Evolutionary conservation across 805 yeast species (phyloP).

Genomic region (Starmerella potacharoeniae): DNA sequence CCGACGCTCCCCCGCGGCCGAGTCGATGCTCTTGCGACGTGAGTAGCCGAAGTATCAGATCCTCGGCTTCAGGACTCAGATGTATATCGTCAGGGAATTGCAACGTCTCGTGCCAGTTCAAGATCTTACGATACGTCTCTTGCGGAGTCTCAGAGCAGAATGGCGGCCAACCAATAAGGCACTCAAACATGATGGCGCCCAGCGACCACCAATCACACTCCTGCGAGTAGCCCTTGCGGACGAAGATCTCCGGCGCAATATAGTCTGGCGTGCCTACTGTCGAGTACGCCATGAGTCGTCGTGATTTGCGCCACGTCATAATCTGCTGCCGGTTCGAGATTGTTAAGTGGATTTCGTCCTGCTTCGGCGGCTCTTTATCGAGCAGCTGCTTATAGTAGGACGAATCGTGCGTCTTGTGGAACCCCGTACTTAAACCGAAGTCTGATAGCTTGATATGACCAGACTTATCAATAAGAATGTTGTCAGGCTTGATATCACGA

Average conservation of each 20-base stretch:
- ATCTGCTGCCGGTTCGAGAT: constrained; percentile 91
- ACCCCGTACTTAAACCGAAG: constrained; percentile 79
- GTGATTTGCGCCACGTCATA: constrained; percentile 89
- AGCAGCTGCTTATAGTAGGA: constrained; percentile 72
- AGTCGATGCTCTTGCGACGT: constrained; percentile 69
- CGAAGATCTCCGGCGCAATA: constrained; percentile 88
- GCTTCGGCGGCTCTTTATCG: constrained; percentile 42
- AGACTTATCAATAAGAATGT: constrained; percentile 70
- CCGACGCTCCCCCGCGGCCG: constrained; percentile 90
- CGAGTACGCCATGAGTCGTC: constrained; percentile 88
- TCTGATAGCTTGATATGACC: constrained; percentile 62
- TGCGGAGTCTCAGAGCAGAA: constrained; percentile 91
- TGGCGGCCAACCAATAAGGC: constrained; percentile 95
- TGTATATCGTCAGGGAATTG: constrained; percentile 88
- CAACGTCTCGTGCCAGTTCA: constrained; percentile 81
- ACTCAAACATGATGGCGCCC: constrained; percentile 94
- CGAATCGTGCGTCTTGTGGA: constrained; percentile 87
- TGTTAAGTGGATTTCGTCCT: constrained; percentile 85
- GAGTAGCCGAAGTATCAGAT: constrained; percentile 62
- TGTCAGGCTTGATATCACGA: constrained; percentile 95
- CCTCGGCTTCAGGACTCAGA: constrained; percentile 78
- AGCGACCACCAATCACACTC: constrained; percentile 98
- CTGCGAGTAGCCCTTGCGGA: constrained; percentile 90
- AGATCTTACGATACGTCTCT: constrained; percentile 81
- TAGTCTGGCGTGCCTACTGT: constrained; percentile 96